A percentile compares a stretch with the other conserved stretches of the same genome.
Evolutionary conservation across 129 eudicot species (phyloP).

Genomic region (Deinandra increscens): DNA sequence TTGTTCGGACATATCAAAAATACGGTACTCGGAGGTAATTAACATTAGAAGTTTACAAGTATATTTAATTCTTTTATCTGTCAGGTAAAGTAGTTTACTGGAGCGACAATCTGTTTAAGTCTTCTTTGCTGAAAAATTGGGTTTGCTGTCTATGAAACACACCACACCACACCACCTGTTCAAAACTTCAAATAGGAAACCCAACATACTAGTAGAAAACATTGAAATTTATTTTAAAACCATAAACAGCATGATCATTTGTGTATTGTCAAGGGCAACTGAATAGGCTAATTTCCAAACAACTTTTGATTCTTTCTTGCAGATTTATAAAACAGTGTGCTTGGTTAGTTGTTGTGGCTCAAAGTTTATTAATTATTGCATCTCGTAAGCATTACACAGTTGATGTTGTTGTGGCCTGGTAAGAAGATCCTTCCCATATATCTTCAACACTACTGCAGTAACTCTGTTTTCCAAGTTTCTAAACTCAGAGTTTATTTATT

Average conservation of each 20-base stretch:
- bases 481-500: neutral
- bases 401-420: conserved; percentile 95
- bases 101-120: conserved; percentile 48
- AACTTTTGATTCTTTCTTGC: conserved; percentile 23
- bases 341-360: conserved; percentile 68
- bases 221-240: neutral
- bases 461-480: neutral
- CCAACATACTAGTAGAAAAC: neutral
- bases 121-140: neutral
- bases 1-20: conserved; percentile 89
- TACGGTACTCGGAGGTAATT: conserved; percentile 81
- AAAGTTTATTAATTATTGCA: conserved; percentile 89
- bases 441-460: neutral
- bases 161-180: neutral
- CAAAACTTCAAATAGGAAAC: conserved; percentile 33
- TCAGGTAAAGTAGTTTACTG: conserved; percentile 54
- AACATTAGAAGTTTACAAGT: neutral
- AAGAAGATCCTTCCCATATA: conserved; percentile 13
- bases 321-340: conserved; percentile 89
- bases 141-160: neutral
- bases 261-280: neutral
- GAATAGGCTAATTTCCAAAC: neutral
- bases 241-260: neutral
- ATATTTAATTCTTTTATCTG: neutral
- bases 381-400: conserved; percentile 97